A percentile compares a stretch with the other conserved stretches of the same genome.
These are phyloP conservation scores for bread wheat (Triticum aestivum) DNA, from an alignment of 176 grass and related monocot species.

Conservation along the genomic window DNA sequence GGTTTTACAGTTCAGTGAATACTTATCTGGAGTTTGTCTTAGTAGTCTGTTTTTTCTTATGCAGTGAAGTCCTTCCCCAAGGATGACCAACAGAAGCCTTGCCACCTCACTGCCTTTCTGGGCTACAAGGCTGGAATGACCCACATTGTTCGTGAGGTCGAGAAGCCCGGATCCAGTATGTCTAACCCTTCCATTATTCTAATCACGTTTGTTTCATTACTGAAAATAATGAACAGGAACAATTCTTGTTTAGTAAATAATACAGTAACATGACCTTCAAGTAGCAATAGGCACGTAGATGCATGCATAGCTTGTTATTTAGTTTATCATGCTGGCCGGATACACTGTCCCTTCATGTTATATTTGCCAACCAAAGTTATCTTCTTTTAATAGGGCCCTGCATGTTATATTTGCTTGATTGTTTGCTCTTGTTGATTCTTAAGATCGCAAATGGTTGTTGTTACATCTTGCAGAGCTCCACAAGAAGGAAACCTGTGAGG, in stretches of 20 bases:
- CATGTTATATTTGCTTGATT: not conserved
- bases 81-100: constrained; percentile 61
- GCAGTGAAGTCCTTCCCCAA: constrained; percentile 85
- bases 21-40: not conserved
- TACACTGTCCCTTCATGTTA: not conserved
- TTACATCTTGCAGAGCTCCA: constrained; percentile 65
- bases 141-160: constrained; percentile 87
- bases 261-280: not conserved
- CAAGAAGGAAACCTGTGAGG: constrained; percentile 99
- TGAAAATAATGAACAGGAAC: not conserved
- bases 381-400: not conserved
- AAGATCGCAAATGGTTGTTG: not conserved
- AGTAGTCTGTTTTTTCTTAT: not conserved
- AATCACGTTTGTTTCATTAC: not conserved
- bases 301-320: not conserved
- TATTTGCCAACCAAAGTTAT: not conserved
- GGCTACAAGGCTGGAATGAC: constrained; percentile 99
- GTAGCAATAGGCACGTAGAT: not conserved
- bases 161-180: constrained; percentile 98
- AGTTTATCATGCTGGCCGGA: not conserved
- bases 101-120: constrained; percentile 68
- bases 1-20: not conserved
- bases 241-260: not conserved
- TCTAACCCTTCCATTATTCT: not conserved
- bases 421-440: not conserved